A percentile compares a stretch with the other conserved stretches of the same genome.
Conservation (phyloP, 2,329 filamentous ascomycete species). For the Verticillium isaacii region DNA sequence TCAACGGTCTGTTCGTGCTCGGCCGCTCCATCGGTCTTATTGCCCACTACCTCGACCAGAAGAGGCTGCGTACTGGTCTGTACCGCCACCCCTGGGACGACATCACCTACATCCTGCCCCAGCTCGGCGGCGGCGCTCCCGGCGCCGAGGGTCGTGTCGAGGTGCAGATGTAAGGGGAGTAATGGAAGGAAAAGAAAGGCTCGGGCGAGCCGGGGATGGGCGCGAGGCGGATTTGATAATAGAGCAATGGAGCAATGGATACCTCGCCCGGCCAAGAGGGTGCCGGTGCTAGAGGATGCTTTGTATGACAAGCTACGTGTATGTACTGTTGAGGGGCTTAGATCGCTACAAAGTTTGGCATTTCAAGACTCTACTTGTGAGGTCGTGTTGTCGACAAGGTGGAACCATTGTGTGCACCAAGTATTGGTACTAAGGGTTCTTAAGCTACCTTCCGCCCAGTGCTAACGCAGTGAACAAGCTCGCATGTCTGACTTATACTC, state of each 20-base stretch:
- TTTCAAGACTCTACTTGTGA: not conserved
- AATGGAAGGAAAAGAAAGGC: not conserved
- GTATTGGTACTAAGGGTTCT: not conserved
- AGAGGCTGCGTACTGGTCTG: slow-evolving; percentile 94
- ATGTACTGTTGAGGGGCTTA: slow-evolving; percentile 12
- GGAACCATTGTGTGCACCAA: not conserved
- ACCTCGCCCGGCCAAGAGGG: not conserved
- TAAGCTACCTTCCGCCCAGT: not conserved
- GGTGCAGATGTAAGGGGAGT: slow-evolving; percentile 62
- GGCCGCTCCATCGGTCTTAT: slow-evolving; percentile 97
- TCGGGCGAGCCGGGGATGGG: not conserved
- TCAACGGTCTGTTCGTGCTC: slow-evolving; percentile 98
- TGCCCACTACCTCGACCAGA: slow-evolving; percentile 99
- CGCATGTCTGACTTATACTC: not conserved
- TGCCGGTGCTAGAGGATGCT: slow-evolving; percentile 12
- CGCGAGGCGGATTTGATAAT: slow-evolving; percentile 3
- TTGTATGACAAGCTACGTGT: slow-evolving; percentile 31
- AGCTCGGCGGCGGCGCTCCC: slow-evolving; percentile 64
- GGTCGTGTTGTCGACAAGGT: not conserved
- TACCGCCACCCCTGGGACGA: slow-evolving; percentile 99
- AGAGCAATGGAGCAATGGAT: slow-evolving; percentile 5
- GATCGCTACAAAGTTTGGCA: not conserved
- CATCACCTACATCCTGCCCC: slow-evolving; percentile 90
- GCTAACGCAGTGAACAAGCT: not conserved
- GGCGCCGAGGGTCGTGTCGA: slow-evolving; percentile 85